phyloP scores from a whole-genome alignment of 1,284 basidiomycete species.

The Sanghuangporus baumii region DNA sequence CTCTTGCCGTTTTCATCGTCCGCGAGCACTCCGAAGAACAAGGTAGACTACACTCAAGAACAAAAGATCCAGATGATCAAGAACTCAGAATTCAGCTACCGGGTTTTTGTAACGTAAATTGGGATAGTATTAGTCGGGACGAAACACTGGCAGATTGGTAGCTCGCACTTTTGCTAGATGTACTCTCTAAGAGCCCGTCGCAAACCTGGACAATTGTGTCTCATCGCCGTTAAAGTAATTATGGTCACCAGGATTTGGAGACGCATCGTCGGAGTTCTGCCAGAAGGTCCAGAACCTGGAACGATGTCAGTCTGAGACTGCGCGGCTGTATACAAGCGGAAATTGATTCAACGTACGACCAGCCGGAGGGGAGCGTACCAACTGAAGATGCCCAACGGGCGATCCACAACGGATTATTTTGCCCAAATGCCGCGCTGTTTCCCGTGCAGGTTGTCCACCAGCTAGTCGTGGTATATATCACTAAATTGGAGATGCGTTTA shows the following conservation, averaged over 20 bases:
- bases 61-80: no score
- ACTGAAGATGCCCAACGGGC: slow-evolving; percentile 45
- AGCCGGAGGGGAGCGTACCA: slow-evolving; percentile 53
- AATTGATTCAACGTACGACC: slow-evolving; percentile 28
- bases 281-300: slow-evolving; percentile 51
- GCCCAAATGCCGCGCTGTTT: slow-evolving; percentile 44
- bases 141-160: no score
- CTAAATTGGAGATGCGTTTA: slow-evolving; percentile 22
- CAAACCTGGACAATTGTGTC: slow-evolving; percentile 29
- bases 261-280: slow-evolving; percentile 49
- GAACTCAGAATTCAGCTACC: no score
- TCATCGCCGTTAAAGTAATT: slow-evolving; percentile 47
- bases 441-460: slow-evolving; percentile 69
- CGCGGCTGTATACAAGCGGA: background rate
- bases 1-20: no score
- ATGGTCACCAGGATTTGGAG: slow-evolving; percentile 49
- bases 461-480: slow-evolving; percentile 58
- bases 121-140: no score
- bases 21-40: no score
- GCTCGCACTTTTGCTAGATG: background rate
- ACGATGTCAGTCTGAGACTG: background rate
- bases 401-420: slow-evolving; percentile 53
- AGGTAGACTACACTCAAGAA: no score
- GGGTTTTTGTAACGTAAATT: no score
- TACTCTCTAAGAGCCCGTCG: slow-evolving; percentile 5